phyloP scores from a whole-genome alignment of 2,329 filamentous ascomycete genomes.

The Ilyonectria mors-panacis region DNA sequence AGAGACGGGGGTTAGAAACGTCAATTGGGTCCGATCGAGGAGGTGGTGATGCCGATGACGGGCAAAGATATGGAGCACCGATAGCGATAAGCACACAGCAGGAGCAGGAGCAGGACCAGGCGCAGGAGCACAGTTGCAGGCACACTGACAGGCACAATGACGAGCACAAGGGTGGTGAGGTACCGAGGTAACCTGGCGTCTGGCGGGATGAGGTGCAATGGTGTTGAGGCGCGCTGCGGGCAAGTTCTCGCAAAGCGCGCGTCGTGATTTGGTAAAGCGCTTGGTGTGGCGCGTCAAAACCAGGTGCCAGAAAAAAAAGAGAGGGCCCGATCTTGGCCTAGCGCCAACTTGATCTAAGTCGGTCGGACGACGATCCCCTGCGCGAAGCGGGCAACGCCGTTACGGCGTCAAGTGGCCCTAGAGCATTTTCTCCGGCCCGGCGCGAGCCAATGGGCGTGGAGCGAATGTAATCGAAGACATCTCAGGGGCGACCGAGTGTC shows the following conservation, averaged over 20 bases:
- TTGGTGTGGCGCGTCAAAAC: slow-evolving; percentile 28
- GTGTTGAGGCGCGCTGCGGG: slow-evolving; percentile 13
- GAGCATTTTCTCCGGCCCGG: slow-evolving; percentile 43
- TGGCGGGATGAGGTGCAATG: slow-evolving; percentile 6
- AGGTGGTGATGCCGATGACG: slow-evolving; percentile 10
- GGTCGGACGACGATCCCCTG: slow-evolving; percentile 43
- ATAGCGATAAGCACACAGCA: neutral
- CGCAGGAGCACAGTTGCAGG: neutral
- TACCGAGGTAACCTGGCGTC: slow-evolving; percentile 10
- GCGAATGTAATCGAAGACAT: slow-evolving; percentile 49
- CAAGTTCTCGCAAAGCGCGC: slow-evolving; percentile 18
- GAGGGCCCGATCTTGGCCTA: slow-evolving; percentile 48
- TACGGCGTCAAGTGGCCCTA: slow-evolving; percentile 37
- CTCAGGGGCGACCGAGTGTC: slow-evolving; percentile 42
- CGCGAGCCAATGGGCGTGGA: slow-evolving; percentile 39
- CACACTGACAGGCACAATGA: neutral
- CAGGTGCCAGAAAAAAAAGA: slow-evolving; percentile 39
- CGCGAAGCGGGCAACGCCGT: slow-evolving; percentile 37
- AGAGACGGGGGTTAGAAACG: slow-evolving; percentile 1
- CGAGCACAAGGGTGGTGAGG: slow-evolving; percentile 1
- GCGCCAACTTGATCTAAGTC: slow-evolving; percentile 46
- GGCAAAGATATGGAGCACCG: slow-evolving; percentile 9
- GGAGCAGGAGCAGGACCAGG: neutral
- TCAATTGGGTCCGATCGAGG: slow-evolving; percentile 2
- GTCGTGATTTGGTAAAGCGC: slow-evolving; percentile 20